phyloP scores from a whole-genome alignment of 306 rosid species.

The Adenanthera pavonina region DNA sequence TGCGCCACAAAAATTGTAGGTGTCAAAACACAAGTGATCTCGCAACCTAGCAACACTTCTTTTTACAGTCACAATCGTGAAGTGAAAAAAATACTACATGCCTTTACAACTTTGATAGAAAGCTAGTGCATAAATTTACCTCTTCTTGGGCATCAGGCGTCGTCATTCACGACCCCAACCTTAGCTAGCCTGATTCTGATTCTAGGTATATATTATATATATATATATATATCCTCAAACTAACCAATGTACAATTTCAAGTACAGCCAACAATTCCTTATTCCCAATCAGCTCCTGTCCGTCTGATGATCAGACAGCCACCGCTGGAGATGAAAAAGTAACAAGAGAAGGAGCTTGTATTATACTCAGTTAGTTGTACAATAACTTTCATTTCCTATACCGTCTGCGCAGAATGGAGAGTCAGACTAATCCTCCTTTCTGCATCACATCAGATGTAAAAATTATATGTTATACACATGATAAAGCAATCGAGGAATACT shows the following conservation, averaged over 20 bases:
- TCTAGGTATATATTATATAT: slow-evolving; percentile 68
- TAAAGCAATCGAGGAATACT: slow-evolving; percentile 9
- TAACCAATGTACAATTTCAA: slow-evolving; percentile 88
- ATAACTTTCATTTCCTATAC: slow-evolving; percentile 58
- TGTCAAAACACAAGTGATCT: slow-evolving; percentile 39
- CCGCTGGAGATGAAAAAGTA: slow-evolving; percentile 34
- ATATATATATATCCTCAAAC: slow-evolving; percentile 50
- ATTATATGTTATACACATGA: slow-evolving; percentile 6
- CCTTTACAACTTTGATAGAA: slow-evolving; percentile 44
- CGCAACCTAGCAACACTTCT: slow-evolving; percentile 42
- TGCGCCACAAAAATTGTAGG: slow-evolving; percentile 29
- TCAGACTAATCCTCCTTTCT: slow-evolving; percentile 95
- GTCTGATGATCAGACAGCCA: slow-evolving; percentile 45
- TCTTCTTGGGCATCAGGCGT: slow-evolving; percentile 56
- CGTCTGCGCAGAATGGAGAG: slow-evolving; percentile 70
- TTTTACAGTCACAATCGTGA: slow-evolving; percentile 40
- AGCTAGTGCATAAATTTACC: slow-evolving; percentile 47
- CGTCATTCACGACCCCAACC: slow-evolving; percentile 50
- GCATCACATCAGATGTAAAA: slow-evolving; percentile 41
- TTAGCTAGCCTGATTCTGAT: slow-evolving; percentile 49
- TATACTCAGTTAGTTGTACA: slow-evolving; percentile 91
- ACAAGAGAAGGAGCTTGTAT: slow-evolving; percentile 53
- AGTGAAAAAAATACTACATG: not conserved
- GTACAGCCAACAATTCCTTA: slow-evolving; percentile 76
- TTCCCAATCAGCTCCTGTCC: slow-evolving; percentile 54